phyloP scores from a whole-genome alignment of 371 early-diverging fungal genomes.

The Dichotomocladium elegans region DNA sequence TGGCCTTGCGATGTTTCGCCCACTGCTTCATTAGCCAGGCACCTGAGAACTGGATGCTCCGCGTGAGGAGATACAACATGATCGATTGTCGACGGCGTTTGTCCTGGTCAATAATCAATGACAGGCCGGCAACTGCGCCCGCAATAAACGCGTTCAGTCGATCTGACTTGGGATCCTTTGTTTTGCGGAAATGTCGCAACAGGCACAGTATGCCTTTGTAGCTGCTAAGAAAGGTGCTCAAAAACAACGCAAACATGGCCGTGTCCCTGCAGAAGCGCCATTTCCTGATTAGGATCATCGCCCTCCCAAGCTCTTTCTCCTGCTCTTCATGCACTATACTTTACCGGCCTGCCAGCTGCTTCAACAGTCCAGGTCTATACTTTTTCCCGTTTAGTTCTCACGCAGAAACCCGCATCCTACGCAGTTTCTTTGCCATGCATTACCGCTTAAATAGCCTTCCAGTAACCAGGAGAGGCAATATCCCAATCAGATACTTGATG shows the following conservation, averaged over 20 bases:
- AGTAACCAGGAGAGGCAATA: constrained; percentile 62
- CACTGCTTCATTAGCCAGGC: constrained; percentile 66
- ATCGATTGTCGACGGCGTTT: constrained; percentile 69
- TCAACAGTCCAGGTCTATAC: constrained; percentile 1
- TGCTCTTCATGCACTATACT: too few species aligned
- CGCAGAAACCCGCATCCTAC: not conserved
- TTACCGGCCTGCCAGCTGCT: constrained; percentile 6
- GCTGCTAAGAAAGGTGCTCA: constrained; percentile 71
- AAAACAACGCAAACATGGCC: constrained; percentile 73
- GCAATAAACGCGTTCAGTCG: constrained; percentile 73
- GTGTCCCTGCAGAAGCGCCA: constrained; percentile 55
- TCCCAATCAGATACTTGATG: constrained; percentile 74
- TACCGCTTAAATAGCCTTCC: constrained; percentile 65
- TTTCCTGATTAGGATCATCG: not conserved
- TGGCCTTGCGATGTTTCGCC: constrained; percentile 39
- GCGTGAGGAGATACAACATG: constrained; percentile 74
- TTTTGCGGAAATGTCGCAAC: constrained; percentile 45
- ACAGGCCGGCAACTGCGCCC: constrained; percentile 71
- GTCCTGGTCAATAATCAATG: constrained; percentile 69
- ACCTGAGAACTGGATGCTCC: constrained; percentile 71
- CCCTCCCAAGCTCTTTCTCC: too few species aligned
- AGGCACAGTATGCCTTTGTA: constrained; percentile 79
- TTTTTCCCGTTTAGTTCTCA: not conserved
- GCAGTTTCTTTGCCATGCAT: not conserved
- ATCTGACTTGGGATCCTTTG: constrained; percentile 50